These are phyloP conservation scores for Rhodofomes roseus DNA, from an alignment of 1,284 basidiomycete genomes.

Conservation along the genomic window DNA sequence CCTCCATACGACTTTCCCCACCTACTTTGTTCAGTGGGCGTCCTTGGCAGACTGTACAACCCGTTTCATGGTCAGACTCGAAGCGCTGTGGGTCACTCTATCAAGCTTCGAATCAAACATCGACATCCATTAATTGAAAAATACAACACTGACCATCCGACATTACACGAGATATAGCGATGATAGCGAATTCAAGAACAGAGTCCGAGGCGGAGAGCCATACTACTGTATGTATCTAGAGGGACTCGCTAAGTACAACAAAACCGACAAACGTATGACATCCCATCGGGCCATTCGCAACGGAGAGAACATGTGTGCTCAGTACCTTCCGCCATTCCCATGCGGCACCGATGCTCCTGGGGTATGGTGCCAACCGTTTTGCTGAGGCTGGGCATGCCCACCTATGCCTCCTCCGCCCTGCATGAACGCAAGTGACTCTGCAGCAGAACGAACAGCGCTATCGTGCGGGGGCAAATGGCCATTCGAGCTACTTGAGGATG, in stretches of 20 bases:
- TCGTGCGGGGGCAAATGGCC: constrained; percentile 12
- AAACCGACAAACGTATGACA: background rate
- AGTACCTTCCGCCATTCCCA: constrained; percentile 2
- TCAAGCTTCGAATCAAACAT: background rate
- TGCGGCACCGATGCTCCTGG: background rate
- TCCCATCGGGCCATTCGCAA: background rate
- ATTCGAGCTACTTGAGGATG: constrained; percentile 2
- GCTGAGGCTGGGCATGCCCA: background rate
- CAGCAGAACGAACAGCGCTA: constrained; percentile 19
- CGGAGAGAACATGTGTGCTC: background rate
- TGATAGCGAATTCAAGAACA: background rate
- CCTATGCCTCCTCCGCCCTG: constrained; percentile 12
- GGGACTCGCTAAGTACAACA: background rate
- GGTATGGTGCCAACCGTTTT: constrained; percentile 6
- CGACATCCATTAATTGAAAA: background rate
- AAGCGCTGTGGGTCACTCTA: too few species aligned
- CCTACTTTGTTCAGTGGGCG: too few species aligned
- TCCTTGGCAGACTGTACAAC: too few species aligned
- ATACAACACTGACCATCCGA: background rate
- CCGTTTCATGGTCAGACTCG: too few species aligned
- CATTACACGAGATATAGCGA: background rate
- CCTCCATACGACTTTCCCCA: too few species aligned
- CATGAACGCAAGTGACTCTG: constrained; percentile 22
- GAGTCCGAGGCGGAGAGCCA: background rate
- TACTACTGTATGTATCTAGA: background rate